These are phyloP conservation scores for Ottelia alismoides DNA, from an alignment of 106 monocot genomes.

Conservation along the genomic window DNA sequence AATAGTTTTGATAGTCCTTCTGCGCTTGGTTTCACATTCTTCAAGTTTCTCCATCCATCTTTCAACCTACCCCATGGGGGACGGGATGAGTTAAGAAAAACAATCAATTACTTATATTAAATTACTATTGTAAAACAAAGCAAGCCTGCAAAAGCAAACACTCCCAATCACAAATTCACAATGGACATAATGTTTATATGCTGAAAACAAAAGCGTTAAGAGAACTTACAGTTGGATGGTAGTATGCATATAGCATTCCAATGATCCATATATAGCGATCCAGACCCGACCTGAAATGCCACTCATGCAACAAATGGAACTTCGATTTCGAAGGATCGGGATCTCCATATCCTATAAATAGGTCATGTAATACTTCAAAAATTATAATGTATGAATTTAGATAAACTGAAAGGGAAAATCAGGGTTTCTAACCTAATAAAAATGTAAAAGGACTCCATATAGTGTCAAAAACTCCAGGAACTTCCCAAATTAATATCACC, in stretches of 20 bases:
- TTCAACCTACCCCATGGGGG: constrained; percentile 59
- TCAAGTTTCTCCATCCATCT: constrained; percentile 96
- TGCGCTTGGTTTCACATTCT: constrained; percentile 65
- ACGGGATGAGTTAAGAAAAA: background rate
- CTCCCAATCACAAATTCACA: background rate
- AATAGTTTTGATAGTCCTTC: constrained; percentile 41
- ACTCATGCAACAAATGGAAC: constrained; percentile 71
- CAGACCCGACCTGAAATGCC: constrained; percentile 95
- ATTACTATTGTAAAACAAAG: no score
- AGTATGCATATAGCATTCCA: constrained; percentile 97
- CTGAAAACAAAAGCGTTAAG: background rate
- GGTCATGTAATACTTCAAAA: background rate
- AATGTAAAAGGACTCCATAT: constrained; percentile 32
- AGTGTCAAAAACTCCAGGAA: constrained; percentile 34
- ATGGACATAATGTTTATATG: background rate
- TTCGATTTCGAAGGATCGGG: constrained; percentile 72
- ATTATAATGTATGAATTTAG: background rate
- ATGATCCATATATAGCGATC: constrained; percentile 97
- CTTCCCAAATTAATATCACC: constrained; percentile 31
- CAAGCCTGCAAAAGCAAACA: background rate
- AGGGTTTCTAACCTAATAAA: constrained; percentile 18
- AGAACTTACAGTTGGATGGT: constrained; percentile 67
- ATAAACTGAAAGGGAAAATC: background rate
- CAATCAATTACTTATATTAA: background rate
- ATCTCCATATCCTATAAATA: constrained; percentile 58